Percentiles rank a stretch among this genome's conserved stretches.
Conservation (phyloP, 179 eudicot genomes). For the Beta macrorhiza region DNA sequence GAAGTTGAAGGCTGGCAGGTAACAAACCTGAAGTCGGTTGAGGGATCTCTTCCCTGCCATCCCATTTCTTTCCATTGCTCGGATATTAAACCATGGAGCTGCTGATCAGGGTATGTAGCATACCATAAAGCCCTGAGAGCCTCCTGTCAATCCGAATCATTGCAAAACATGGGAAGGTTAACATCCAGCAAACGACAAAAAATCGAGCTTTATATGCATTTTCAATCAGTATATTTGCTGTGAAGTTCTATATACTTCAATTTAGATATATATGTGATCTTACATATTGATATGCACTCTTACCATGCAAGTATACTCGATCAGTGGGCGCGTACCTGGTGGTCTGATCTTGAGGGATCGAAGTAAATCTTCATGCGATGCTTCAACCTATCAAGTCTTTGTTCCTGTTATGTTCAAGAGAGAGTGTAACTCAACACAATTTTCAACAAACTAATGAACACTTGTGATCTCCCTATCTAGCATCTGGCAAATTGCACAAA, state of each 20-base stretch:
- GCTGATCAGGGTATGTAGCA: constrained; percentile 65
- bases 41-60: constrained; percentile 92
- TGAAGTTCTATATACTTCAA: background rate
- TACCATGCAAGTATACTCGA: constrained; percentile 1
- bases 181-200: background rate
- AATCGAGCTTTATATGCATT: background rate
- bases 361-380: constrained; percentile 62
- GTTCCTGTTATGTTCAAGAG: constrained; percentile 41
- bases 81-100: constrained; percentile 63
- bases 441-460: background rate
- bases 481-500: background rate
- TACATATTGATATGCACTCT: background rate
- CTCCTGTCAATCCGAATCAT: constrained; percentile 44
- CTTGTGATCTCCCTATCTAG: background rate
- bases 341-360: constrained; percentile 65
- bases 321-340: constrained; percentile 43
- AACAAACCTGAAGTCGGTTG: constrained; percentile 84
- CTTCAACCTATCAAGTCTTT: constrained; percentile 62
- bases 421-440: constrained; percentile 9
- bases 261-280: background rate
- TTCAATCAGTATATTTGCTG: background rate
- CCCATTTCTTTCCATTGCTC: constrained; percentile 99
- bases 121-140: constrained; percentile 78
- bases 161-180: background rate
- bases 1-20: constrained; percentile 8